Evolutionary conservation across 345 rosid species (phyloP).

Genomic region (Citrus reticulata): DNA sequence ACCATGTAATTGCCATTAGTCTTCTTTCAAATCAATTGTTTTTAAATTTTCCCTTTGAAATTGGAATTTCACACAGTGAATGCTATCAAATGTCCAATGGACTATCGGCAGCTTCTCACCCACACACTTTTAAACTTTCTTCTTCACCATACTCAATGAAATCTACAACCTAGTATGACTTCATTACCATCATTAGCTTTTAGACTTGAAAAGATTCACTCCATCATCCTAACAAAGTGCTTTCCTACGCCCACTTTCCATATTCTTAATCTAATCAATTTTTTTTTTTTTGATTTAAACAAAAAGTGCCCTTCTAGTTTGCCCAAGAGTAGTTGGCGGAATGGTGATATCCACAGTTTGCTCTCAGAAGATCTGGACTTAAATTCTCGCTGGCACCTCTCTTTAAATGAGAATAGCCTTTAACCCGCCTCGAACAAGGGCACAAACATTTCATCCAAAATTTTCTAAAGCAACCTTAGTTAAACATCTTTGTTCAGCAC

Average conservation of each 20-base stretch:
- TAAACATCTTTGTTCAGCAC: too few relatives aligned
- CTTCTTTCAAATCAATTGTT: not conserved
- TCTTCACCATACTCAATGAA: not conserved
- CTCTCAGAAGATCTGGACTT: too few relatives aligned
- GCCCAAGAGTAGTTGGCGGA: not conserved
- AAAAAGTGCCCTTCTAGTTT: not conserved
- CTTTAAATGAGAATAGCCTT: too few relatives aligned
- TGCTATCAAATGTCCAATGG: not conserved
- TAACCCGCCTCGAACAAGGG: too few relatives aligned
- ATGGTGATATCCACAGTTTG: not conserved
- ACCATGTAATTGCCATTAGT: not conserved
- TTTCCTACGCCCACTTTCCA: not conserved
- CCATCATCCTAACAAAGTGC: not conserved
- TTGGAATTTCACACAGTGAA: not conserved
- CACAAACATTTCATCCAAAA: too few relatives aligned
- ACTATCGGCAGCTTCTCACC: not conserved
- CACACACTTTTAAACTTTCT: not conserved
- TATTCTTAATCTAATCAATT: not conserved
- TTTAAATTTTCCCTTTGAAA: not conserved
- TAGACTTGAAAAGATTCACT: not conserved
- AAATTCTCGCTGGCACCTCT: too few relatives aligned
- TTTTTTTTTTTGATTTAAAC: not conserved
- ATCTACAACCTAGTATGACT: not conserved
- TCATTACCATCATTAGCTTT: not conserved
- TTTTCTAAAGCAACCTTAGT: too few relatives aligned